Conservation (phyloP, 257 asterid genomes). For the Primulina eburnea region DNA sequence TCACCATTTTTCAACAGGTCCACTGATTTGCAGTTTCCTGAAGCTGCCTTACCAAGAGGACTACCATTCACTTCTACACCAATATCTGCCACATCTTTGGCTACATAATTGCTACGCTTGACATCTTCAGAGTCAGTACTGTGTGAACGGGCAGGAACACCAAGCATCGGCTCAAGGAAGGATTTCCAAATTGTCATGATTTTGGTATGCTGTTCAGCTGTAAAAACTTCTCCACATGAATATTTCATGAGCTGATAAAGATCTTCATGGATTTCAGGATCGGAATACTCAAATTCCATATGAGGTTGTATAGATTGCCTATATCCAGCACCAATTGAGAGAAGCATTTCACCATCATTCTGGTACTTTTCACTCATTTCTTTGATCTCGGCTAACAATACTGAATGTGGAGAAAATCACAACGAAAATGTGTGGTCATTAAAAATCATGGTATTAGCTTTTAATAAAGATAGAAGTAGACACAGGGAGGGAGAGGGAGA, state of each 20-base stretch:
- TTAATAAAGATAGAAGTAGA: constrained; percentile 6
- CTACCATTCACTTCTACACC: constrained; percentile 35
- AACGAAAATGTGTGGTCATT: constrained; percentile 23
- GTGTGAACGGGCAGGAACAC: constrained; percentile 48
- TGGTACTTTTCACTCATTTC: constrained; percentile 54
- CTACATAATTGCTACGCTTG: constrained; percentile 29
- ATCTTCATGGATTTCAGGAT: constrained; percentile 80
- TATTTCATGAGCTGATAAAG: constrained; percentile 66
- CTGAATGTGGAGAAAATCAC: constrained; percentile 43
- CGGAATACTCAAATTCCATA: constrained; percentile 68
- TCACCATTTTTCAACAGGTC: constrained; percentile 33
- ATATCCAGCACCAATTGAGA: constrained; percentile 58
- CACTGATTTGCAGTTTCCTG: constrained; percentile 33
- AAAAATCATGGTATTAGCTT: constrained; percentile 9
- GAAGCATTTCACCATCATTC: constrained; percentile 60
- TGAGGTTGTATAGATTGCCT: constrained; percentile 57
- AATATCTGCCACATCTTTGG: constrained; percentile 25
- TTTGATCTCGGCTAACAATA: constrained; percentile 72
- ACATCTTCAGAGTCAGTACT: constrained; percentile 36
- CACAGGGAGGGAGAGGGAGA: background rate
- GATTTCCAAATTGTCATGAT: constrained; percentile 79
- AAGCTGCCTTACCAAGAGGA: constrained; percentile 37
- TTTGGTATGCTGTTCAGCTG: constrained; percentile 70
- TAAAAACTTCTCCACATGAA: constrained; percentile 76
- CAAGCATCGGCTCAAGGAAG: constrained; percentile 72